A percentile compares a stretch with the other conserved stretches of the same genome.
Evolutionary conservation across 1,284 basidiomycete genomes (phyloP).

Genomic region (Mixia osmundae): DNA sequence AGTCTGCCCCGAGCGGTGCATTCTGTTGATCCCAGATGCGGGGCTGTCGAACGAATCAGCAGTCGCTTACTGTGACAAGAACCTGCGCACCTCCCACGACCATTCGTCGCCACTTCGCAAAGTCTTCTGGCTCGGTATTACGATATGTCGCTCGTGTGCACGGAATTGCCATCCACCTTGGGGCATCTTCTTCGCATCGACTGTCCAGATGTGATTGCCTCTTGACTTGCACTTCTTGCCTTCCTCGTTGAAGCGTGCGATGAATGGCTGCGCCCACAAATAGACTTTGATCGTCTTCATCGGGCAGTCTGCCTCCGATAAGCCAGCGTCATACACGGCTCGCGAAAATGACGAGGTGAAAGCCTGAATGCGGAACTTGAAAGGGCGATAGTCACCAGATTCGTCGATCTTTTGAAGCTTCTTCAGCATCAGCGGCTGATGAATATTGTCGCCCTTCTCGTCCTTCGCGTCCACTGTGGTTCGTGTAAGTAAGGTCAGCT

Average conservation of each 20-base stretch:
- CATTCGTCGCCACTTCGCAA: conserved; percentile 57
- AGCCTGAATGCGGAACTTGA: conserved; percentile 97
- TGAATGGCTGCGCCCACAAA: conserved; percentile 75
- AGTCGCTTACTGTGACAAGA: conserved; percentile 16
- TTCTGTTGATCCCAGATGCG: neutral
- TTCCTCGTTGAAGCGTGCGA: conserved; percentile 95
- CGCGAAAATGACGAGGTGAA: conserved; percentile 36
- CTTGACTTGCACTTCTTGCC: conserved; percentile 96
- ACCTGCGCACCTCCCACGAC: conserved; percentile 86
- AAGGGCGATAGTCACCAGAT: conserved; percentile 85
- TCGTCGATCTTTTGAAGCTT: conserved; percentile 93
- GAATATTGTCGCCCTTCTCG: conserved; percentile 83
- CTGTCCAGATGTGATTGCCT: conserved; percentile 98
- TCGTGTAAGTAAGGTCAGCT: too few relatives aligned
- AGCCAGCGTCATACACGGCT: neutral
- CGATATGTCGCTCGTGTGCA: conserved; percentile 65
- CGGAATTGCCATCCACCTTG: conserved; percentile 75
- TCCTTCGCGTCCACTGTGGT: conserved; percentile 80
- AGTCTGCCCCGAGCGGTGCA: conserved; percentile 9
- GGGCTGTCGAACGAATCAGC: too few relatives aligned
- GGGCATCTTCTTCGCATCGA: conserved; percentile 63
- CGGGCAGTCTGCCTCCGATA: neutral
- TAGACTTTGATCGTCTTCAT: conserved; percentile 63
- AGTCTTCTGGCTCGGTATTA: conserved; percentile 50
- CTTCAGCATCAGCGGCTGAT: conserved; percentile 87